Conservation (phyloP, 345 rosid genomes). For the Heritiera fomes region DNA sequence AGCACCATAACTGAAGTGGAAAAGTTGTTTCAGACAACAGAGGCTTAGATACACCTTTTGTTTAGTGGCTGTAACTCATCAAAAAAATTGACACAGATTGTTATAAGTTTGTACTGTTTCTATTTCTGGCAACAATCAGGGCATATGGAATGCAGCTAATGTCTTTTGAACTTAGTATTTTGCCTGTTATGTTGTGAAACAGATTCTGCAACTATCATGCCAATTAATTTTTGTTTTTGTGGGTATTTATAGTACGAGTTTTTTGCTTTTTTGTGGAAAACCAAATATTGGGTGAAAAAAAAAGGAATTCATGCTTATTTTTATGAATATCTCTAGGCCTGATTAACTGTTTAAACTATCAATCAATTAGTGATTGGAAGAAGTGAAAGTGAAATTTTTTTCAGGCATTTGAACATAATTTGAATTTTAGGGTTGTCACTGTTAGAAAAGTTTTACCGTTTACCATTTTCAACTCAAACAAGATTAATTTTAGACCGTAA, state of each 20-base stretch:
- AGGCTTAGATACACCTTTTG: conserved; percentile 37
- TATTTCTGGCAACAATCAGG: neutral
- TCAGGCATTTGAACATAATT: too few relatives aligned
- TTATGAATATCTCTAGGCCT: too few relatives aligned
- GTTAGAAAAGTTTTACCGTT: too few relatives aligned
- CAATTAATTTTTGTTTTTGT: neutral
- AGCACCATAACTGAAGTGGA: conserved; percentile 61
- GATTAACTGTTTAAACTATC: too few relatives aligned
- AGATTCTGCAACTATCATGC: neutral
- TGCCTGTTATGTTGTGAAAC: neutral
- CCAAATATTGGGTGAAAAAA: neutral
- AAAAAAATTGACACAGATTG: conserved; percentile 12
- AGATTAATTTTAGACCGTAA: too few relatives aligned
- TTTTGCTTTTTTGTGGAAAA: neutral
- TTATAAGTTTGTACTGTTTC: conserved; percentile 14
- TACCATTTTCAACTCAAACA: too few relatives aligned
- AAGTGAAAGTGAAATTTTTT: too few relatives aligned
- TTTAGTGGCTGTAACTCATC: neutral
- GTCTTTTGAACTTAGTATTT: neutral
- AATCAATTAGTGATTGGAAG: too few relatives aligned
- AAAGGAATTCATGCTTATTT: neutral
- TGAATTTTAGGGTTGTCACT: too few relatives aligned
- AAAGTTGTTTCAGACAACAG: conserved; percentile 54
- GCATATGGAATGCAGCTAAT: neutral
- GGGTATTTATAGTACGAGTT: neutral